Evolutionary conservation across 495 filamentous ascomycete genomes (phyloP).

Genomic region (Penicillium cataractarum): DNA sequence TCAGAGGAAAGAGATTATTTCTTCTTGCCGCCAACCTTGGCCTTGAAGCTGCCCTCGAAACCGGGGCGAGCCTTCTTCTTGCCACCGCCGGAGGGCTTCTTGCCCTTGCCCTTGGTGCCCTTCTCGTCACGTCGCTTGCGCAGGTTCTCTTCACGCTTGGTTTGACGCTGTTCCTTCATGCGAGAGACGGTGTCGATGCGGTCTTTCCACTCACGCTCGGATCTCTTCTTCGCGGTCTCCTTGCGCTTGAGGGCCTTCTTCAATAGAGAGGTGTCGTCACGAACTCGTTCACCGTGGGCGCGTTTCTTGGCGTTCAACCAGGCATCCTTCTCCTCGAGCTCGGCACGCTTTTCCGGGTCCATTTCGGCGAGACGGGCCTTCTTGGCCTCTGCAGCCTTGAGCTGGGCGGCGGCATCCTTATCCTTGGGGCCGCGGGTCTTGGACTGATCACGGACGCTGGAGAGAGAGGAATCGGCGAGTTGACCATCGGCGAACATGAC

Average conservation of each 20-base stretch:
- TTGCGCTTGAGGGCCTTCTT: constrained; percentile 96
- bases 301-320: constrained; percentile 92
- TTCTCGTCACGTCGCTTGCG: constrained; percentile 80
- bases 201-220: constrained; percentile 86
- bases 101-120: constrained; percentile 64
- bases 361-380: constrained; percentile 71
- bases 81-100: constrained; percentile 55
- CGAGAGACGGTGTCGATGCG: constrained; percentile 74
- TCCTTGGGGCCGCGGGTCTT: constrained; percentile 81
- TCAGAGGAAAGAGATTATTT: constrained; percentile 33
- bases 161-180: constrained; percentile 76
- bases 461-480: constrained; percentile 67
- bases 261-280: constrained; percentile 82
- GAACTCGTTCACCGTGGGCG: constrained; percentile 87
- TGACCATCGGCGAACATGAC: constrained; percentile 86
- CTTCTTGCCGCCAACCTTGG: constrained; percentile 51
- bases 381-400: constrained; percentile 67
- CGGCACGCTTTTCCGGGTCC: constrained; percentile 75
- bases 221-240: constrained; percentile 86
- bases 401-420: constrained; percentile 78
- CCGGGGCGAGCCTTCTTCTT: constrained; percentile 72
- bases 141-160: constrained; percentile 88
- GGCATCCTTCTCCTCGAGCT: constrained; percentile 87
- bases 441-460: constrained; percentile 57
- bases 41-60: constrained; percentile 90